Percentiles rank a stretch among this genome's conserved stretches.
Evolutionary conservation across 2,329 filamentous ascomycete species (phyloP).

Genomic region (Ophiostoma pallidulum): DNA sequence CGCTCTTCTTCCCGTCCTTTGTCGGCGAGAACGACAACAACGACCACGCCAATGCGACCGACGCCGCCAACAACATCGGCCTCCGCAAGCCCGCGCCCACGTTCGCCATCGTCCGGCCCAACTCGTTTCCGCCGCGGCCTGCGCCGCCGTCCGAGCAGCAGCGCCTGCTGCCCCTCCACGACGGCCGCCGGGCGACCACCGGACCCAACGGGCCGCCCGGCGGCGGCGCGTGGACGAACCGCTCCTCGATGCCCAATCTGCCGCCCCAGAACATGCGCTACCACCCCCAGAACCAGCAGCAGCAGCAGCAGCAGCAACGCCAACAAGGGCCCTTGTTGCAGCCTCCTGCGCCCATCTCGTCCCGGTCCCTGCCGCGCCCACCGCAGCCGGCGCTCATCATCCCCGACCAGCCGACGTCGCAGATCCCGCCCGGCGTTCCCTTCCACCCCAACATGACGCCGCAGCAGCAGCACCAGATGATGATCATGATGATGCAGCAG

Average conservation of each 20-base stretch:
- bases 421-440: not conserved
- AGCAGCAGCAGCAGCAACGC: not conserved
- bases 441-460: not conserved
- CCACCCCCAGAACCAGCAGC: not conserved
- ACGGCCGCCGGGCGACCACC: not conserved
- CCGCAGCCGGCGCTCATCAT: constrained; percentile 11
- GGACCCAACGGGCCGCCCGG: not conserved
- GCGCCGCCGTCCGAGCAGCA: constrained; percentile 13
- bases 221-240: not conserved
- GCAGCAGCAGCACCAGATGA: constrained; percentile 9
- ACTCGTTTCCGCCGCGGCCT: constrained; percentile 9
- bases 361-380: constrained; percentile 9
- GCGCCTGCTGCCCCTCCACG: constrained; percentile 5
- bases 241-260: constrained; percentile 2
- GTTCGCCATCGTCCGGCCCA: not conserved
- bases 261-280: not conserved
- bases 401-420: constrained; percentile 5
- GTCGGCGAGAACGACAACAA: constrained; percentile 5
- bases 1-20: constrained; percentile 7
- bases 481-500: constrained; percentile 9
- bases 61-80: not conserved
- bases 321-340: constrained; percentile 4
- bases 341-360: constrained; percentile 3
- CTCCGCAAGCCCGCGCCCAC: not conserved
- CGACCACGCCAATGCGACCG: not conserved